These are phyloP conservation scores for Podaxis mareebaensis DNA, from an alignment of 768 basidiomycete species.

Conservation along the genomic window DNA sequence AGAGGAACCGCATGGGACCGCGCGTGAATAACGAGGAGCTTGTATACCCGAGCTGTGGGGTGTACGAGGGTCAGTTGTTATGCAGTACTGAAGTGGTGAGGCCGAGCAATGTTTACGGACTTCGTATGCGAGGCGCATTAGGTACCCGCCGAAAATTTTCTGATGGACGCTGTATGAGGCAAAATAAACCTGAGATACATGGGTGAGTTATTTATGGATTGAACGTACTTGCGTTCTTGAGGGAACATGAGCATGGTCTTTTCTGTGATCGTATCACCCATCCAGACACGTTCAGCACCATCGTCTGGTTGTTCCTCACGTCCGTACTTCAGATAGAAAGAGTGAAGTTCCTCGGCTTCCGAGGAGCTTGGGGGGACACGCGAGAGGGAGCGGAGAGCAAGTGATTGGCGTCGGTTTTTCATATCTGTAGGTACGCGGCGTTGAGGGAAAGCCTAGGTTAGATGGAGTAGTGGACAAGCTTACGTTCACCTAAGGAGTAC, in stretches of 20 bases:
- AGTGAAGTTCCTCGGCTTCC: slow-evolving; percentile 70
- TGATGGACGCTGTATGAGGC: slow-evolving; percentile 60
- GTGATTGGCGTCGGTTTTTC: slow-evolving; percentile 55
- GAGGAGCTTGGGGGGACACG: slow-evolving; percentile 72
- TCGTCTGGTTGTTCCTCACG: slow-evolving; percentile 29
- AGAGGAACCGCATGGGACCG: slow-evolving; percentile 67
- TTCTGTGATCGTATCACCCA: slow-evolving; percentile 73
- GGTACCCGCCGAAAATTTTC: slow-evolving; percentile 78
- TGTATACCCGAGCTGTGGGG: slow-evolving; percentile 64
- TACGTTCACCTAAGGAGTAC: slow-evolving; percentile 68
- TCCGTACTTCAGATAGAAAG: slow-evolving; percentile 64
- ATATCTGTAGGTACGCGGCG: slow-evolving; percentile 42
- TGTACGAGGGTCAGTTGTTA: not conserved
- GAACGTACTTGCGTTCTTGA: slow-evolving; percentile 75
- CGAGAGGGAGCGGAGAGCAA: slow-evolving; percentile 59
- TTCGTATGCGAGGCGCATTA: slow-evolving; percentile 72
- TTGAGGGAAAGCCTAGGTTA: not conserved
- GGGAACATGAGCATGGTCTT: slow-evolving; percentile 81
- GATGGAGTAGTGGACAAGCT: slow-evolving; percentile 20
- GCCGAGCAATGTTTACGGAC: slow-evolving; percentile 32
- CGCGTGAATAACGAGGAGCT: slow-evolving; percentile 71
- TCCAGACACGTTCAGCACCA: slow-evolving; percentile 56
- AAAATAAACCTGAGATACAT: not conserved
- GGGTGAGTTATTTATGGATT: not conserved
- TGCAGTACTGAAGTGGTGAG: not conserved